Evolutionary conservation across 441 rosid genomes (phyloP).

Genomic region (Kokia cookei): DNA sequence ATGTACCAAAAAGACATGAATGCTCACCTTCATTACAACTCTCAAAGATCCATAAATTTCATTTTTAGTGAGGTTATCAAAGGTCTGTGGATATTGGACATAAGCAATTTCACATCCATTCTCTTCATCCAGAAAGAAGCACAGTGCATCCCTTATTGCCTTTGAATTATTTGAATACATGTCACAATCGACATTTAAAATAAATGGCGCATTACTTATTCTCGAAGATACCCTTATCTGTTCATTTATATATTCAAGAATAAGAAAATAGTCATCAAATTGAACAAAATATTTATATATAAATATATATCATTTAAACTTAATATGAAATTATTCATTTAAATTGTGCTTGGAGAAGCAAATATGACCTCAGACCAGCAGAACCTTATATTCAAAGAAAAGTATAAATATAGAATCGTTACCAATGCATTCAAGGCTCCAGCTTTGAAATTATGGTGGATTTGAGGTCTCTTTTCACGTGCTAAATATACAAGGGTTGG

Average conservation of each 20-base stretch:
- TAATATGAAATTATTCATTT: too few relatives aligned
- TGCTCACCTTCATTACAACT: constrained; percentile 22
- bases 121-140: constrained; percentile 67
- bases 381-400: too few relatives aligned
- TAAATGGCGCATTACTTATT: constrained; percentile 47
- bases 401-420: neutral
- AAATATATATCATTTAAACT: too few relatives aligned
- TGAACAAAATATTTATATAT: too few relatives aligned
- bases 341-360: too few relatives aligned
- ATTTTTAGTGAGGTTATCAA: constrained; percentile 42
- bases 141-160: constrained; percentile 50
- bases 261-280: neutral
- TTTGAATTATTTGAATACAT: constrained; percentile 63
- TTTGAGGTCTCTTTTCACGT: constrained; percentile 62
- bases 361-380: too few relatives aligned
- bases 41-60: constrained; percentile 44
- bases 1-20: too few relatives aligned
- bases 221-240: constrained; percentile 64
- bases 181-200: constrained; percentile 71
- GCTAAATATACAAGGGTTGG: constrained; percentile 71
- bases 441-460: constrained; percentile 74
- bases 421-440: constrained; percentile 90
- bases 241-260: neutral
- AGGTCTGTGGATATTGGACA: constrained; percentile 58
- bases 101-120: constrained; percentile 50